These are phyloP conservation scores for Apophysomyces elegans DNA, from an alignment of 371 early-diverging fungal species.

Conservation along the genomic window DNA sequence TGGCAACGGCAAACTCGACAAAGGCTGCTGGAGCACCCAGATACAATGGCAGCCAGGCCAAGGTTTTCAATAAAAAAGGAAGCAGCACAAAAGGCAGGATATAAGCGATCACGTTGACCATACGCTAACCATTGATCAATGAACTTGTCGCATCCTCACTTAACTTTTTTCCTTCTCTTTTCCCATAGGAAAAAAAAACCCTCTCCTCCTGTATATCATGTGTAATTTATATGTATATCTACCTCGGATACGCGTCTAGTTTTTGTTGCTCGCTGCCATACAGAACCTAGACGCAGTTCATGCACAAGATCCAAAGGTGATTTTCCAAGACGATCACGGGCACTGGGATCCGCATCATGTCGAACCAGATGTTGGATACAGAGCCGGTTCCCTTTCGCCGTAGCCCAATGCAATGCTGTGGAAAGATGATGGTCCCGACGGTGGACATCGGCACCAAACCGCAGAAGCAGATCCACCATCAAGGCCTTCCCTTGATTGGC, in stretches of 20 bases:
- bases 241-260: neutral
- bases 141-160: no score
- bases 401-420: constrained; percentile 75
- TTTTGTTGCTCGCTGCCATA: neutral
- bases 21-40: constrained; percentile 61
- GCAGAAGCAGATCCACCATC: constrained; percentile 7
- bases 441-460: constrained; percentile 23
- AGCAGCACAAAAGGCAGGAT: constrained; percentile 61
- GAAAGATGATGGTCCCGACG: constrained; percentile 55
- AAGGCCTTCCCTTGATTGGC: constrained; percentile 4
- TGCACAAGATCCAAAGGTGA: constrained; percentile 1
- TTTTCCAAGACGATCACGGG: constrained; percentile 57
- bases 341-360: constrained; percentile 70
- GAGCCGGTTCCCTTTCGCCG: constrained; percentile 66
- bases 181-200: no score
- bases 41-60: constrained; percentile 68
- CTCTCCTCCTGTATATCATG: no score
- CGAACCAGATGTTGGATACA: constrained; percentile 71
- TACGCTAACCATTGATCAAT: constrained; percentile 6
- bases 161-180: no score
- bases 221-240: neutral
- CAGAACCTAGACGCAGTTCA: constrained; percentile 1
- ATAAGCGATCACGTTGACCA: constrained; percentile 54
- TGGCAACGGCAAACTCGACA: constrained; percentile 42
- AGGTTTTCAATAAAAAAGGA: constrained; percentile 43